phyloP scores from a whole-genome alignment of 2,329 filamentous ascomycete species.

The Dactylellina drechsleri region DNA sequence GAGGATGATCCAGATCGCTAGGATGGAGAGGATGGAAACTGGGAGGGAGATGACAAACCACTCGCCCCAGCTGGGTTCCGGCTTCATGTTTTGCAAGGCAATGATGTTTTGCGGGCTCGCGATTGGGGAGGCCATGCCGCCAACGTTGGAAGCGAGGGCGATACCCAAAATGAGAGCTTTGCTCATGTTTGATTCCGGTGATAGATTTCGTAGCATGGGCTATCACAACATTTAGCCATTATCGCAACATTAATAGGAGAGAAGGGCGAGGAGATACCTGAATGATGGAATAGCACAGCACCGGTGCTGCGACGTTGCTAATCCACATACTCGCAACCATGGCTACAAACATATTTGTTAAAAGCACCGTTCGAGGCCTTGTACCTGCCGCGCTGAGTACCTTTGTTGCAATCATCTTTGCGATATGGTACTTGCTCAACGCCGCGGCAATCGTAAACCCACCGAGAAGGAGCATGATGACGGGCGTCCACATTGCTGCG shows the following conservation, averaged over 20 bases:
- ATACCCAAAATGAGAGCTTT: constrained; percentile 96
- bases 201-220: constrained; percentile 93
- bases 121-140: constrained; percentile 94
- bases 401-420: constrained; percentile 95
- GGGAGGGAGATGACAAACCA: constrained; percentile 98
- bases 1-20: constrained; percentile 88
- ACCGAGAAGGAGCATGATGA: constrained; percentile 96
- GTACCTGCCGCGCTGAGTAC: constrained; percentile 96
- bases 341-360: constrained; percentile 99
- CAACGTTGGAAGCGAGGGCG: constrained; percentile 92
- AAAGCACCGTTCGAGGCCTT: constrained; percentile 82
- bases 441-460: constrained; percentile 96
- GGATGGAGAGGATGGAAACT: constrained; percentile 86
- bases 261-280: constrained; percentile 69
- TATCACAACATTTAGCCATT: constrained; percentile 60
- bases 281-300: constrained; percentile 97
- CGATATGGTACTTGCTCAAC: constrained; percentile 95
- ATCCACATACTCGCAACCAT: constrained; percentile 99
- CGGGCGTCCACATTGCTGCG: constrained; percentile 97
- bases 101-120: constrained; percentile 98
- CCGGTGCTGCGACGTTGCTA: constrained; percentile 95
- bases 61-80: constrained; percentile 87
- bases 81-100: constrained; percentile 93
- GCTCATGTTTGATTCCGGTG: constrained; percentile 88
- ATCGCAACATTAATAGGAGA: background rate